Evolutionary conservation across 352 stramenopile genomes (phyloP).

Genomic region (Phytophthora pini): DNA sequence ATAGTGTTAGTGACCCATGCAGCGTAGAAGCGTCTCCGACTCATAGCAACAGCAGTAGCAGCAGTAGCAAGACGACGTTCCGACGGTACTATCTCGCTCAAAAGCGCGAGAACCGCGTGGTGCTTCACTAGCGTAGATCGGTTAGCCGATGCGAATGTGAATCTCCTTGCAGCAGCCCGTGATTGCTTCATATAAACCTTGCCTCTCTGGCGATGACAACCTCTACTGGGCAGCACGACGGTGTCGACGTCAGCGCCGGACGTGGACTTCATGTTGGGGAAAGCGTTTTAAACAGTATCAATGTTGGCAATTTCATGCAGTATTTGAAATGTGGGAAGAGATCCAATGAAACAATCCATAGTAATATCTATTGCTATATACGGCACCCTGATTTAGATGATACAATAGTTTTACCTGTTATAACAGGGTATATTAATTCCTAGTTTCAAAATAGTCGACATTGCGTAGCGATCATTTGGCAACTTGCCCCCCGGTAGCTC

Average conservation of each 20-base stretch:
- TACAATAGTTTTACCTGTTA: too few species aligned
- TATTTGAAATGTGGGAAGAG: too few species aligned
- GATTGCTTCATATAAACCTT: conserved; percentile 14
- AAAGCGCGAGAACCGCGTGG: conserved; percentile 25
- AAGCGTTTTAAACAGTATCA: conserved; percentile 4
- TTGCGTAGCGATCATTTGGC: conserved; percentile 30
- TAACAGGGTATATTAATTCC: too few species aligned
- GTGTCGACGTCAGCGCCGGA: conserved; percentile 18
- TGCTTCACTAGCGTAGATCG: conserved; percentile 16
- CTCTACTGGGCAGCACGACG: background rate
- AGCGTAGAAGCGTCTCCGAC: conserved; percentile 22
- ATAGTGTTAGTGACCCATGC: conserved; percentile 13
- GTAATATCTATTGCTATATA: too few species aligned
- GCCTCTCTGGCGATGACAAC: conserved; percentile 17
- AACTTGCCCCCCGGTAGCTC: conserved; percentile 16
- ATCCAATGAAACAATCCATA: too few species aligned
- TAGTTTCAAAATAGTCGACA: conserved; percentile 5
- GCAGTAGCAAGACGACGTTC: conserved; percentile 33
- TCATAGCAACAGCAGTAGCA: conserved; percentile 25
- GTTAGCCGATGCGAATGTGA: conserved; percentile 18
- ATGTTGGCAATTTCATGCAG: too few species aligned
- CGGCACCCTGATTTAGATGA: too few species aligned
- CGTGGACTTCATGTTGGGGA: conserved; percentile 46
- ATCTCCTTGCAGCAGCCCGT: conserved; percentile 7
- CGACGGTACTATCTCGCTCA: conserved; percentile 49